A percentile compares a stretch with the other conserved stretches of the same genome.
Evolutionary conservation across 2,329 filamentous ascomycete species (phyloP).

Genomic region (Ophiosphaerella narmari): DNA sequence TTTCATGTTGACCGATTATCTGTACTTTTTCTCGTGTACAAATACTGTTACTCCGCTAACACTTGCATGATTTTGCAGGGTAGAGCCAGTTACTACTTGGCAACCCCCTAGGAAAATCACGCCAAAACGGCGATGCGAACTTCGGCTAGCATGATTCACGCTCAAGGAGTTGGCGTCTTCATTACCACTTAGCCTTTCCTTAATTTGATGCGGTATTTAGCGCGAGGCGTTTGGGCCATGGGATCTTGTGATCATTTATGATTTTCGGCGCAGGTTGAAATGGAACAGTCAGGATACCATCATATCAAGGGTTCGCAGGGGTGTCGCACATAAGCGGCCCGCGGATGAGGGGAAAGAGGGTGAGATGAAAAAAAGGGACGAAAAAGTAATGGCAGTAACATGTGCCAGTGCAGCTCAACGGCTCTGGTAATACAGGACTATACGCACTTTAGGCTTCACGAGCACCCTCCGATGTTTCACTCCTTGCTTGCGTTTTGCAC

Average conservation of each 20-base stretch:
- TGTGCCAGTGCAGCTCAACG: no score
- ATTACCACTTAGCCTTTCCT: slow-evolving; percentile 7
- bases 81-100: slow-evolving; percentile 12
- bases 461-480: no score
- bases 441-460: no score
- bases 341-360: neutral
- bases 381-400: no score
- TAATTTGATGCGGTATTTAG: slow-evolving; percentile 22
- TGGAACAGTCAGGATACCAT: slow-evolving; percentile 21
- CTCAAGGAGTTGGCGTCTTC: slow-evolving; percentile 7
- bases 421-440: no score
- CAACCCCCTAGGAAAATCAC: slow-evolving; percentile 2
- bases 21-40: slow-evolving; percentile 20
- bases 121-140: neutral
- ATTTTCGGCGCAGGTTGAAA: slow-evolving; percentile 11
- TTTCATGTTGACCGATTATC: slow-evolving; percentile 8
- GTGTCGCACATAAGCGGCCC: no score
- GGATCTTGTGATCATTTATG: slow-evolving; percentile 17
- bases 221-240: slow-evolving; percentile 21
- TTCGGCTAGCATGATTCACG: neutral
- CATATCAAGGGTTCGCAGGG: slow-evolving; percentile 4
- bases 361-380: neutral
- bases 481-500: neutral
- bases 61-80: slow-evolving; percentile 21
- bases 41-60: slow-evolving; percentile 27